Base-by-base conservation (phyloP, 306 rosid species). In the Inga oerstediana region DNA sequence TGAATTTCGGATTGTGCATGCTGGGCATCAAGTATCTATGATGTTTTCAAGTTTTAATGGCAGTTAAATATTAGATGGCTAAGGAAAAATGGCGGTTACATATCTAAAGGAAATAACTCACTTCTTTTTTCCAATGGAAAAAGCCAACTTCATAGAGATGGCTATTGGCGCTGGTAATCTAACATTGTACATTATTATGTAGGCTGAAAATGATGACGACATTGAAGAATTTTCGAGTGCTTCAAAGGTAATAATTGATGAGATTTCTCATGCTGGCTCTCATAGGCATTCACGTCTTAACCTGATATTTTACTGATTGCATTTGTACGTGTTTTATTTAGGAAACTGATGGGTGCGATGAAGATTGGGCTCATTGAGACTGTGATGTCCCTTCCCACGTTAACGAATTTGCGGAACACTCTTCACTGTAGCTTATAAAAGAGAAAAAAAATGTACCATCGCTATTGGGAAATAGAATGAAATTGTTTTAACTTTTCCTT, bases 161-260 rank as follows among this genome's bases (percentile, higher is more conserved):
- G 41, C 30, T 64, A 27, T 64, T 32, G 19, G 41, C 12, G 69
- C 41, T 3, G 34, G 39, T 24, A 64, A 64, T 27, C 69, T 64
- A 5, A 27, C 69, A 13, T 64, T 30, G 20, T 64, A 64, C 17
- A 13, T 27, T 30, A 14, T 19, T 12, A 30, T 64, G 20, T 64
- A 64, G 69, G 69, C 8, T 30, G 69, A 30, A 27, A 27, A 64
- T 30, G 39, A 64, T 32, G 37, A 62, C 5, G 69, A 30, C 69
- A 64, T 64, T 64, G 69, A 64, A 64, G 69, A 64, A 64, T 64
- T 64, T 64, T 64, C 20, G 7, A 27, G 69, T 64, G 30, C 69
- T 12, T 64, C 68, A 24, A 24, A 62, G 68, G 68, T 62, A 27
- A 61, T 10, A 24, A 62, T 62, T 62, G 68, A 62, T 62, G 34